phyloP scores from a whole-genome alignment of 129 eudicot genomes.

The Chrysanthemum lavandulifolium region DNA sequence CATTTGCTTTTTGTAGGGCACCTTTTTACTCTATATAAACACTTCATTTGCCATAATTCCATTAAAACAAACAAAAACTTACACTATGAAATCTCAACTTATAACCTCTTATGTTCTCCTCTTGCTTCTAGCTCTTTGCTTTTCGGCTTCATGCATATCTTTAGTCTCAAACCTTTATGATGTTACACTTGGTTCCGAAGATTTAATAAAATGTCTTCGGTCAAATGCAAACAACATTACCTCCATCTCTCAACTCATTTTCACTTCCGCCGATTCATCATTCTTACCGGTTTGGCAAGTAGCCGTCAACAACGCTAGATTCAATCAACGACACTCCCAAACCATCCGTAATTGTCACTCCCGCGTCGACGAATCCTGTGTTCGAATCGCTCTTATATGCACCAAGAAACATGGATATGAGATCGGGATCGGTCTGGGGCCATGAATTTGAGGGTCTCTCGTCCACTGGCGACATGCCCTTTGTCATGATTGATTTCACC shows the following conservation, averaged over 20 bases:
- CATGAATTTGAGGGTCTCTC: background rate
- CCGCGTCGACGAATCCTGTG: background rate
- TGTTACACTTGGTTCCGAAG: background rate
- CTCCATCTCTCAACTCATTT: conserved; percentile 14
- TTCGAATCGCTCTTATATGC: conserved; percentile 6
- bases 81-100: background rate
- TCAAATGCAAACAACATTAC: background rate
- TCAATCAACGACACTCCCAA: background rate
- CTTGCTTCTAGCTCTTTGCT: background rate
- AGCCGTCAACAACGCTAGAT: background rate
- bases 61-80: background rate
- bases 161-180: background rate
- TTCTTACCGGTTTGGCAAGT: background rate
- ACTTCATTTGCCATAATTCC: too few species aligned
- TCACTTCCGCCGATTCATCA: conserved; percentile 1
- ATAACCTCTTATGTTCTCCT: background rate
- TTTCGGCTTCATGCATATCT: background rate
- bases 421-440: conserved; percentile 6
- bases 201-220: background rate
- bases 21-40: too few species aligned
- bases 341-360: conserved; percentile 11
- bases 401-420: conserved; percentile 8
- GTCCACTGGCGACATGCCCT: background rate
- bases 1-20: too few species aligned
- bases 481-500: background rate